Conservation (phyloP, 2,329 filamentous ascomycete genomes). For the Endoconidiophora laricicola region DNA sequence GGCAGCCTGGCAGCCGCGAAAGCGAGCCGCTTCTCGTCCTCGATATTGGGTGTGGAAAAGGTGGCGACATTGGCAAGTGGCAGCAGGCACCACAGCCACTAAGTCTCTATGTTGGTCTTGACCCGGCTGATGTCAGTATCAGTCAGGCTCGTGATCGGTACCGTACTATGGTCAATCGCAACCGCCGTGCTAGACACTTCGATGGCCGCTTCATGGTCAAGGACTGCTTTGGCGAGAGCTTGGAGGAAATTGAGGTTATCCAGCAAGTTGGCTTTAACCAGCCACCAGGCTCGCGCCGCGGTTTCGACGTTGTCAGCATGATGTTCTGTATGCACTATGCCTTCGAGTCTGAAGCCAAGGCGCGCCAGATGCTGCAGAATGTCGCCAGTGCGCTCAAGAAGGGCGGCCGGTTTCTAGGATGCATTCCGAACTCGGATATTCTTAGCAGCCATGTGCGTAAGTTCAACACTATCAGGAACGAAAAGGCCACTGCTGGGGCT, state of each 20-base stretch:
- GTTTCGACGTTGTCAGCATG: slow-evolving; percentile 93
- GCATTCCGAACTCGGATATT: slow-evolving; percentile 92
- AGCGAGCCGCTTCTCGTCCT: slow-evolving; percentile 56
- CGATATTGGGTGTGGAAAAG: slow-evolving; percentile 93
- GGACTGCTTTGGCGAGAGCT: slow-evolving; percentile 76
- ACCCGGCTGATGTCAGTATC: slow-evolving; percentile 84
- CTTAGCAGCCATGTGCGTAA: slow-evolving; percentile 62
- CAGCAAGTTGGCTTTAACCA: slow-evolving; percentile 75
- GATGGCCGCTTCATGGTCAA: slow-evolving; percentile 79
- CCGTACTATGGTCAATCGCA: slow-evolving; percentile 48
- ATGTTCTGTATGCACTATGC: slow-evolving; percentile 99
- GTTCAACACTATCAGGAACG: slow-evolving; percentile 37
- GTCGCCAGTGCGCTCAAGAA: slow-evolving; percentile 83
- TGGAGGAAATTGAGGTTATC: slow-evolving; percentile 69
- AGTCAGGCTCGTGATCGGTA: slow-evolving; percentile 80
- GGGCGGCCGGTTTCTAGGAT: slow-evolving; percentile 83
- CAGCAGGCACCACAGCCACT: slow-evolving; percentile 80
- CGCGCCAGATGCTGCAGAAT: slow-evolving; percentile 81
- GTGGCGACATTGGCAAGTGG: slow-evolving; percentile 91
- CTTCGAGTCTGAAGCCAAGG: slow-evolving; percentile 82
- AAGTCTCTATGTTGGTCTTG: slow-evolving; percentile 84
- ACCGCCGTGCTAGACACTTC: slow-evolving; percentile 48
- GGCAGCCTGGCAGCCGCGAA: slow-evolving; percentile 40
- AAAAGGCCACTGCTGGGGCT: slow-evolving; percentile 18
- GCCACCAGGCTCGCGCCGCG: slow-evolving; percentile 48